phyloP scores from a whole-genome alignment of 306 rosid genomes.

The Rubus parviflorus region DNA sequence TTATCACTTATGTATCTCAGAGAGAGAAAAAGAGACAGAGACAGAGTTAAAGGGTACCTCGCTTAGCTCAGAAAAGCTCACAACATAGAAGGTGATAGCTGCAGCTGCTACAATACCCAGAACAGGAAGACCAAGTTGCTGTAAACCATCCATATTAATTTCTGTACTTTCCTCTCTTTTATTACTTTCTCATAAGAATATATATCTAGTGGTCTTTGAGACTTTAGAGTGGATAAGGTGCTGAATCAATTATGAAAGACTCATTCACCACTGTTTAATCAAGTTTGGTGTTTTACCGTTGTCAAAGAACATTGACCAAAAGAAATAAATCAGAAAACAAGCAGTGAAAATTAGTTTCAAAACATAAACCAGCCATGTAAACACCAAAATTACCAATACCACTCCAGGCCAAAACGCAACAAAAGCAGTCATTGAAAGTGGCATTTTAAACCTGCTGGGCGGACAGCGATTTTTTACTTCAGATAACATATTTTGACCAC shows the following conservation, averaged over 20 bases:
- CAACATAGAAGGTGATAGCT: slow-evolving; percentile 69
- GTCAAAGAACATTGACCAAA: neutral
- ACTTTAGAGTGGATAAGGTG: slow-evolving; percentile 16
- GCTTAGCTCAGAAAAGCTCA: slow-evolving; percentile 64
- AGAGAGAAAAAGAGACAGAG: neutral
- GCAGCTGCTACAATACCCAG: slow-evolving; percentile 73
- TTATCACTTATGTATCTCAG: neutral
- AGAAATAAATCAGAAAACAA: neutral
- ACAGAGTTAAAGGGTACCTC: slow-evolving; percentile 40
- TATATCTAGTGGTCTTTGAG: neutral
- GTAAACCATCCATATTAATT: slow-evolving; percentile 45
- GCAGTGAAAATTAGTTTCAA: neutral
- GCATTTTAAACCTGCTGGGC: neutral
- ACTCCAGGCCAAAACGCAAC: neutral
- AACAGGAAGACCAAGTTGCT: slow-evolving; percentile 58
- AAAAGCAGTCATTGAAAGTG: neutral
- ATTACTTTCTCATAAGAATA: neutral
- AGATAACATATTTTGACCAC: neutral
- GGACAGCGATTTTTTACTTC: neutral
- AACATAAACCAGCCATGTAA: neutral
- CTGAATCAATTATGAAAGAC: neutral
- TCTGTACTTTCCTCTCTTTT: neutral
- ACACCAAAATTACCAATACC: neutral
- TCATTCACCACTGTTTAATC: neutral
- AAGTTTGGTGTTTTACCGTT: neutral